Evolutionary conservation across 2,329 filamentous ascomycete species (phyloP).

Genomic region (Aaosphaeria arxii): DNA sequence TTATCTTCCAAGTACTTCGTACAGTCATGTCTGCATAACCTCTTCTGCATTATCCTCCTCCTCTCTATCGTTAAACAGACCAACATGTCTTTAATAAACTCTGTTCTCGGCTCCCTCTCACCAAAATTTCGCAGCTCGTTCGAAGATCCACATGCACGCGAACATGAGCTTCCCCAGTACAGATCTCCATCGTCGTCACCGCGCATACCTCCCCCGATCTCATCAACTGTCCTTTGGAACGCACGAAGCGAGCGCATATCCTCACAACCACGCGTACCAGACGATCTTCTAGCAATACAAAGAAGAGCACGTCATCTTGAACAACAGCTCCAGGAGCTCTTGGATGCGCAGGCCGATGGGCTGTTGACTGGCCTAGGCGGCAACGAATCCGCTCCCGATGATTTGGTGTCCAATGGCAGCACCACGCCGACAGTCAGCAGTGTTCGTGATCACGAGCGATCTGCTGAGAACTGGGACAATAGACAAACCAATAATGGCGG

Average conservation of each 20-base stretch:
- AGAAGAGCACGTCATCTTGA: constrained; percentile 55
- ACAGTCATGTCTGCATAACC: not conserved
- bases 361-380: constrained; percentile 49
- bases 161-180: constrained; percentile 33
- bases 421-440: constrained; percentile 47
- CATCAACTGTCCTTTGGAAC: constrained; percentile 31
- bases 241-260: constrained; percentile 21
- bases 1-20: constrained; percentile 1
- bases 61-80: not conserved
- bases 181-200: constrained; percentile 25
- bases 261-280: constrained; percentile 27
- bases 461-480: constrained; percentile 14
- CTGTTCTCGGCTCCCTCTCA: constrained; percentile 33
- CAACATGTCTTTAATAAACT: constrained; percentile 33
- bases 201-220: constrained; percentile 32
- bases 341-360: constrained; percentile 61
- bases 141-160: constrained; percentile 31
- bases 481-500: constrained; percentile 1
- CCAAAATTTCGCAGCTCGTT: constrained; percentile 32
- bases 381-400: constrained; percentile 35
- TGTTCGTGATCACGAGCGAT: constrained; percentile 29
- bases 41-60: not conserved
- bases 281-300: constrained; percentile 49
- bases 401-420: constrained; percentile 47
- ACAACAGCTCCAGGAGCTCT: constrained; percentile 55